Evolutionary conservation across 305 asterid species (phyloP).

Genomic region (Stenogyne calaminthoides): DNA sequence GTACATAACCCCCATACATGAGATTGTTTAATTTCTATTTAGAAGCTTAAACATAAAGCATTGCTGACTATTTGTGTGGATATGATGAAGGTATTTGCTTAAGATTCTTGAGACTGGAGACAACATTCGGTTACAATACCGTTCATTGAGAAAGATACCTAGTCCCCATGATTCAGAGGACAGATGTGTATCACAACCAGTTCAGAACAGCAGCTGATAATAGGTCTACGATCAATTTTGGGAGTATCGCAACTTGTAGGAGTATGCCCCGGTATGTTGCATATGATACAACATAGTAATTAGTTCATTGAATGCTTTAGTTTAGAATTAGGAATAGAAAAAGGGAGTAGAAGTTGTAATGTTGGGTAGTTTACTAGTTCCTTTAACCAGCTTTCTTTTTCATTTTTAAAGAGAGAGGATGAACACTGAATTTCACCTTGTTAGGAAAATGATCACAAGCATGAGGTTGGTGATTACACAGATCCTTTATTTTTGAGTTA

Average conservation of each 20-base stretch:
- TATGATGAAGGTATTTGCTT: conserved; percentile 78
- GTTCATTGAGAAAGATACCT: conserved; percentile 69
- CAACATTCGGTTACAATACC: conserved; percentile 85
- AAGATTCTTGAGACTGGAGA: conserved; percentile 82
- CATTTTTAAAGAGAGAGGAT: background rate
- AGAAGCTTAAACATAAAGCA: background rate
- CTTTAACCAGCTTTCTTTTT: conserved; percentile 24
- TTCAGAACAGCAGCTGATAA: conserved; percentile 64
- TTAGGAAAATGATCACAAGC: conserved; percentile 20
- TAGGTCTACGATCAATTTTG: conserved; percentile 27
- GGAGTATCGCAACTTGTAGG: conserved; percentile 18
- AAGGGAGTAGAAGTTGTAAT: conserved; percentile 18
- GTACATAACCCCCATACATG: conserved; percentile 37
- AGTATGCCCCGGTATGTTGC: conserved; percentile 7
- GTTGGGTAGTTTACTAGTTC: conserved; percentile 17
- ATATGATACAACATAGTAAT: conserved; percentile 29
- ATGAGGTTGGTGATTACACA: conserved; percentile 13
- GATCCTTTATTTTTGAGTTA: conserved; percentile 11
- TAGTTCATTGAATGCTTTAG: conserved; percentile 35
- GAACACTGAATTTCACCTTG: conserved; percentile 9
- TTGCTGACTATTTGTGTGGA: conserved; percentile 21
- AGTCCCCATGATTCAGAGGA: conserved; percentile 56
- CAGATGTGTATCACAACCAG: conserved; percentile 52
- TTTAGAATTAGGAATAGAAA: conserved; percentile 25
- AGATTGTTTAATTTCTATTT: conserved; percentile 8